Evolutionary conservation across 805 yeast genomes (phyloP).

Genomic region (Wickerhamiella sorbophila): DNA sequence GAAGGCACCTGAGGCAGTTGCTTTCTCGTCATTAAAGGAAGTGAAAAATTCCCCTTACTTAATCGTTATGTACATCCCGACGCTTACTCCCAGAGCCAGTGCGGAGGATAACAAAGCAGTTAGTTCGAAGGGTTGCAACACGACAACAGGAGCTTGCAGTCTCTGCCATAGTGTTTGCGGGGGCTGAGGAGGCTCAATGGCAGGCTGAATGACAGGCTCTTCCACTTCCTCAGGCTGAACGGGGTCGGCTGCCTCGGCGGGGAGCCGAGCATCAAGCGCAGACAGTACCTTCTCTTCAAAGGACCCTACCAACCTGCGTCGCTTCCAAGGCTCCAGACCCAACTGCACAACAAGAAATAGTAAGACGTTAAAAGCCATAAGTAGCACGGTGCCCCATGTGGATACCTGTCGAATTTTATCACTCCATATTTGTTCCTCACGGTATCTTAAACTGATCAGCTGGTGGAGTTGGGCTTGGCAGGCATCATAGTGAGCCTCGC

Average conservation of each 20-base stretch:
- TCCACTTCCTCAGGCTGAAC: not conserved
- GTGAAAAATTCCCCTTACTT: not conserved
- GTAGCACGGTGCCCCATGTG: slow-evolving; percentile 89
- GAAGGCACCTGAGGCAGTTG: slow-evolving; percentile 9
- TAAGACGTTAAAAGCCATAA: slow-evolving; percentile 75
- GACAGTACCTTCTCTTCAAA: slow-evolving; percentile 67
- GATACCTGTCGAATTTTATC: slow-evolving; percentile 89
- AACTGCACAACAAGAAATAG: slow-evolving; percentile 72
- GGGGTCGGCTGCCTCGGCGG: not conserved
- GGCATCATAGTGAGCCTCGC: slow-evolving; percentile 42
- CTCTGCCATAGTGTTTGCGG: not conserved
- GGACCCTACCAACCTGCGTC: slow-evolving; percentile 61
- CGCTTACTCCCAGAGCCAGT: not conserved
- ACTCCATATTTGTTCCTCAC: slow-evolving; percentile 96
- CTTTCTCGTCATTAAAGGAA: not conserved
- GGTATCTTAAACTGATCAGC: slow-evolving; percentile 75
- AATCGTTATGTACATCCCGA: not conserved
- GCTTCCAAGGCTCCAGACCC: slow-evolving; percentile 87
- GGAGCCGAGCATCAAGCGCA: slow-evolving; percentile 6
- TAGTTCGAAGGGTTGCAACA: not conserved
- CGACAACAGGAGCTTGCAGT: not conserved
- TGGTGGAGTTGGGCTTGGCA: slow-evolving; percentile 54
- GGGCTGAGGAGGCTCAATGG: too few species aligned
- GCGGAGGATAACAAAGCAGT: not conserved
- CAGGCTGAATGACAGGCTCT: too few species aligned